A percentile compares a stretch with the other conserved stretches of the same genome.
Conservation (phyloP, 1,284 basidiomycete species). For the Spongiforma sp. region DNA sequence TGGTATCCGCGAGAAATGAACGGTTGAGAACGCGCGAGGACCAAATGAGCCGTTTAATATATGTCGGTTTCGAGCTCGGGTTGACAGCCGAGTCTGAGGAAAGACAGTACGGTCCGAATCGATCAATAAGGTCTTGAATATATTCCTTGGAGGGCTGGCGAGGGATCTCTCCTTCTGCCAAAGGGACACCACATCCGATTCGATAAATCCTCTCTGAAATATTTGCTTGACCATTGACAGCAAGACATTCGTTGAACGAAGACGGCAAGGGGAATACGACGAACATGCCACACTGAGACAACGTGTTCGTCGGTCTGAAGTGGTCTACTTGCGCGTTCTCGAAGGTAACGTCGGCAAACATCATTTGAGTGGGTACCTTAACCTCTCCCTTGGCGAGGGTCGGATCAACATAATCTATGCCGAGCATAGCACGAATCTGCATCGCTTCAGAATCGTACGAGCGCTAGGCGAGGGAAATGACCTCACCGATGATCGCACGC, state of each 20-base stretch:
- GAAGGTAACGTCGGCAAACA: slow-evolving; percentile 27
- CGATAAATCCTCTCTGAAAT: slow-evolving; percentile 34
- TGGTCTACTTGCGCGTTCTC: slow-evolving; percentile 3
- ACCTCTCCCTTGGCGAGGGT: slow-evolving; percentile 1
- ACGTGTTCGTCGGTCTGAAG: slow-evolving; percentile 10
- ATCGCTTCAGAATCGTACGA: not conserved
- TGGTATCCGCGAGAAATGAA: slow-evolving; percentile 37
- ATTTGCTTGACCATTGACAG: slow-evolving; percentile 12
- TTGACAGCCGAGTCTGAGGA: slow-evolving; percentile 28
- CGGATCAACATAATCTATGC: slow-evolving; percentile 26
- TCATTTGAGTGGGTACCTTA: slow-evolving; percentile 19
- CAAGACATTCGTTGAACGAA: slow-evolving; percentile 32
- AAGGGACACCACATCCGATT: slow-evolving; percentile 40
- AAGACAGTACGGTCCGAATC: slow-evolving; percentile 33
- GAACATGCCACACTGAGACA: slow-evolving; percentile 33
- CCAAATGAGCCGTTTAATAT: slow-evolving; percentile 38
- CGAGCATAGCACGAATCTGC: slow-evolving; percentile 27
- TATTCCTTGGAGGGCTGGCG: slow-evolving; percentile 38
- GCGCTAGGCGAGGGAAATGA: not conserved
- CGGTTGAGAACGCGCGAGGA: slow-evolving; percentile 44
- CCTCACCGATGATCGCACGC: slow-evolving; percentile 49
- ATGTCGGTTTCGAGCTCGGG: slow-evolving; percentile 17
- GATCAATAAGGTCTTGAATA: slow-evolving; percentile 43
- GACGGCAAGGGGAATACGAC: slow-evolving; percentile 34
- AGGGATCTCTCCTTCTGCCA: slow-evolving; percentile 38